These are phyloP conservation scores for Pseudomonodictys pantanalensis DNA, from an alignment of 495 filamentous ascomycete species.

Conservation along the genomic window DNA sequence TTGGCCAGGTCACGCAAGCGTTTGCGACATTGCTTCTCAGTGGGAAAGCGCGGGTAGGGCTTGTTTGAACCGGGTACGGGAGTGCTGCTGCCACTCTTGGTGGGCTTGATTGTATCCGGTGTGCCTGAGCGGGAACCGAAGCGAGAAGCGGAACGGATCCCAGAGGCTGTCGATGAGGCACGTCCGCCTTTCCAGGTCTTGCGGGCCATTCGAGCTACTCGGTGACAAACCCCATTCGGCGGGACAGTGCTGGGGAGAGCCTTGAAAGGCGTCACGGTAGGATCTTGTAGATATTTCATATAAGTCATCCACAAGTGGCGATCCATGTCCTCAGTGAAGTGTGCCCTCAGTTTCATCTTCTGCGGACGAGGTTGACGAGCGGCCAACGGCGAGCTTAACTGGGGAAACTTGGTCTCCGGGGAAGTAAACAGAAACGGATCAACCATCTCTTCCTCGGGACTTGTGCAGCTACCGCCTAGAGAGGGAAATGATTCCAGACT, in stretches of 20 bases:
- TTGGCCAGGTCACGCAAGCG: constrained; percentile 82
- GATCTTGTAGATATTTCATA: constrained; percentile 81
- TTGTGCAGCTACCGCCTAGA: constrained; percentile 65
- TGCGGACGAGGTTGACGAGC: constrained; percentile 24
- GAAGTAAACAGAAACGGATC: constrained; percentile 55
- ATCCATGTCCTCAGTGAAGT: constrained; percentile 88
- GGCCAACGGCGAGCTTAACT: constrained; percentile 32
- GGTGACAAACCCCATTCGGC: constrained; percentile 82
- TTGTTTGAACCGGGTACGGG: constrained; percentile 50
- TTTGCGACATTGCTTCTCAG: constrained; percentile 72
- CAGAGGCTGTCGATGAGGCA: constrained; percentile 1
- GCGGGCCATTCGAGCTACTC: constrained; percentile 81
- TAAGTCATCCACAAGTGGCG: constrained; percentile 92
- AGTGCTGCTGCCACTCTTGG: constrained; percentile 63
- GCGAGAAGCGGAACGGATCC: constrained; percentile 5
- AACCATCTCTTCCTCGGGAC: constrained; percentile 59
- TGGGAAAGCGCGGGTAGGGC: constrained; percentile 64
- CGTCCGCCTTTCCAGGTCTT: constrained; percentile 72
- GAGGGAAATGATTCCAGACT: constrained; percentile 64
- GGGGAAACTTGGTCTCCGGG: constrained; percentile 41
- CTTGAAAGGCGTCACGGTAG: constrained; percentile 90
- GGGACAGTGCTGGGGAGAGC: constrained; percentile 82
- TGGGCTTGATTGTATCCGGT: constrained; percentile 43
- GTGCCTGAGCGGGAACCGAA: constrained; percentile 35
- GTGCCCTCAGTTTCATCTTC: constrained; percentile 33